phyloP scores from a whole-genome alignment of 768 basidiomycete species.

The Russula earlei region DNA sequence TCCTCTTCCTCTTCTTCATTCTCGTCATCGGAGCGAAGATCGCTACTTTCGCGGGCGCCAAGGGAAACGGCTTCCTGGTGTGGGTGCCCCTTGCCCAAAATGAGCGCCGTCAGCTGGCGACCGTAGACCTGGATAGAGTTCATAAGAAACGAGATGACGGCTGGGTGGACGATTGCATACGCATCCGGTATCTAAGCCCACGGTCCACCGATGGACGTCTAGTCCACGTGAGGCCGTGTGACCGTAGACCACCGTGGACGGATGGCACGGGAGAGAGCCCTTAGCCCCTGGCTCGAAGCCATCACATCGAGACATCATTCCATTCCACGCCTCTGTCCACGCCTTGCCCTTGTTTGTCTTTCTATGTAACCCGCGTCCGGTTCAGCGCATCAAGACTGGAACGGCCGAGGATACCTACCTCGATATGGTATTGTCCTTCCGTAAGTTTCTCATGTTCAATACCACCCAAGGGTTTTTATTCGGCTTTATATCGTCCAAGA shows the following conservation, averaged over 20 bases:
- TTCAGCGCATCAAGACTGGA: not conserved
- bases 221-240: slow-evolving; percentile 75
- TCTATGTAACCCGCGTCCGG: slow-evolving; percentile 11
- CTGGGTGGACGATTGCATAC: slow-evolving; percentile 36
- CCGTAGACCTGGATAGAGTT: slow-evolving; percentile 41
- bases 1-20: slow-evolving; percentile 24
- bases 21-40: slow-evolving; percentile 1
- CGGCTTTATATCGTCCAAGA: slow-evolving; percentile 63
- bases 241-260: slow-evolving; percentile 77
- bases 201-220: slow-evolving; percentile 72
- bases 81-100: slow-evolving; percentile 34
- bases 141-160: slow-evolving; percentile 1
- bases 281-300: slow-evolving; percentile 35
- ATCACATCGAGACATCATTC: slow-evolving; percentile 47
- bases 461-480: slow-evolving; percentile 71
- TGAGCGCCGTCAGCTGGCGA: slow-evolving; percentile 51
- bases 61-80: not conserved
- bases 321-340: slow-evolving; percentile 73
- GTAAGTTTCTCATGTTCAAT: slow-evolving; percentile 57
- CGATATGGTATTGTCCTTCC: slow-evolving; percentile 30
- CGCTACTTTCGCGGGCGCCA: not conserved
- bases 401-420: slow-evolving; percentile 25
- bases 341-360: slow-evolving; percentile 44
- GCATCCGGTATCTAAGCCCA: slow-evolving; percentile 85
- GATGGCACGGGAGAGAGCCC: slow-evolving; percentile 47